Percentiles rank a stretch among this genome's conserved stretches.
These are phyloP conservation scores for Lactarius psammicola DNA, from an alignment of 768 basidiomycete genomes.

Conservation along the genomic window DNA sequence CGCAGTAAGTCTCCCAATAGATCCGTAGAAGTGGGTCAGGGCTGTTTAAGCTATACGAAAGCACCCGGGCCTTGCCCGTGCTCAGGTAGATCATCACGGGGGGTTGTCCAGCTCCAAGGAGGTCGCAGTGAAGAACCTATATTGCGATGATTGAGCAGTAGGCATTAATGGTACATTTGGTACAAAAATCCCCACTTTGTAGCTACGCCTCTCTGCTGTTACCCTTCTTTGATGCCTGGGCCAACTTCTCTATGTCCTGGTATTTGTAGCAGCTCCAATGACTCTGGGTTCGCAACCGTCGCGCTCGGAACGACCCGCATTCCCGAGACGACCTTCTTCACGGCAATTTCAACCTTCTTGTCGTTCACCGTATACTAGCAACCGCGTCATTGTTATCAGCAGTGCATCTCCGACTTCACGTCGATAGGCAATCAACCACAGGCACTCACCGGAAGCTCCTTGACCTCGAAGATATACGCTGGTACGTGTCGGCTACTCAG, in stretches of 20 bases:
- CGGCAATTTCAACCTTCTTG: constrained; percentile 78
- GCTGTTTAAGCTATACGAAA: too few relatives aligned
- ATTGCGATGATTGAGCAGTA: neutral
- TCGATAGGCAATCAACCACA: neutral
- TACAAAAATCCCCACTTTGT: neutral
- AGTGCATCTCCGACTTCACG: too few relatives aligned
- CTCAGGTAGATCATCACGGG: neutral
- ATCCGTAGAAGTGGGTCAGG: too few relatives aligned
- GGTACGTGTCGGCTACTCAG: constrained; percentile 78
- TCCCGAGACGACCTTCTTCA: constrained; percentile 74
- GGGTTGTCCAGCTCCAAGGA: too few relatives aligned
- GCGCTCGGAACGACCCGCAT: constrained; percentile 63
- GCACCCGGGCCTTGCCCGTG: too few relatives aligned
- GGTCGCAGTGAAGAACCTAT: neutral
- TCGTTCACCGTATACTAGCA: constrained; percentile 74
- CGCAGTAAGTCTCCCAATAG: too few relatives aligned
- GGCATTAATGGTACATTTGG: neutral
- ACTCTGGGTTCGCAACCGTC: constrained; percentile 72
- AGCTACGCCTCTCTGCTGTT: neutral
- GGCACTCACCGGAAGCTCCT: constrained; percentile 64
- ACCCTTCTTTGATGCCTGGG: neutral
- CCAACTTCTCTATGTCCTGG: constrained; percentile 46
- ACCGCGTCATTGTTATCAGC: neutral
- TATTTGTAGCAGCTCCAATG: constrained; percentile 66
- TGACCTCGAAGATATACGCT: constrained; percentile 57